A percentile compares a stretch with the other conserved stretches of the same genome.
phyloP scores from a whole-genome alignment of 805 yeast genomes.

The Sugiyamaella marilandica region DNA sequence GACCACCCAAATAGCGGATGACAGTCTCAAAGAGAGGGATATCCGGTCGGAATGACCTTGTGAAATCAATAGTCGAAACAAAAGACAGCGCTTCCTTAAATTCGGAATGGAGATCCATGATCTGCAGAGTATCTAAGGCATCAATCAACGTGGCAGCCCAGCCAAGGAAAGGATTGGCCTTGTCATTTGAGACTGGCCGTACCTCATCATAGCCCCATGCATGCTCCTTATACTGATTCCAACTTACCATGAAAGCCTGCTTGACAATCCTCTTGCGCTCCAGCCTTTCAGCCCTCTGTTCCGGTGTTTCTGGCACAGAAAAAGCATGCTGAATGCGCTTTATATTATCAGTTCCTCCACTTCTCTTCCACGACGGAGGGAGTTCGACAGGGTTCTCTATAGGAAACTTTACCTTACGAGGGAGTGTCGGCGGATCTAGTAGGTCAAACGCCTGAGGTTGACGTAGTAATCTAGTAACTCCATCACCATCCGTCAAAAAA shows the following conservation, averaged over 20 bases:
- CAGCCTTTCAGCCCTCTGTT: slow-evolving; percentile 17
- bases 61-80: slow-evolving; percentile 39
- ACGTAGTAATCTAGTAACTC: slow-evolving; percentile 9
- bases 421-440: slow-evolving; percentile 9
- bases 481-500: slow-evolving; percentile 16
- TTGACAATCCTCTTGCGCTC: slow-evolving; percentile 33
- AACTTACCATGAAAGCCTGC: slow-evolving; percentile 39
- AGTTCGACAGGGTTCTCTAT: slow-evolving; percentile 10
- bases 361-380: slow-evolving; percentile 6
- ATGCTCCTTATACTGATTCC: slow-evolving; percentile 40
- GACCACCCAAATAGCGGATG: slow-evolving; percentile 50
- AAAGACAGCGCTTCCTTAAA: slow-evolving; percentile 37
- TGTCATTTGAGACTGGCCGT: slow-evolving; percentile 34
- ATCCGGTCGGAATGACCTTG: slow-evolving; percentile 35
- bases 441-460: background rate
- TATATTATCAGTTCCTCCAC: background rate
- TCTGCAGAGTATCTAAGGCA: slow-evolving; percentile 46
- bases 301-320: slow-evolving; percentile 20
- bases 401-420: slow-evolving; percentile 18
- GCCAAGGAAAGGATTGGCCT: slow-evolving; percentile 40
- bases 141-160: slow-evolving; percentile 54
- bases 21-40: slow-evolving; percentile 50
- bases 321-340: background rate
- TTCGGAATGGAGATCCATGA: slow-evolving; percentile 42
- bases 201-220: slow-evolving; percentile 48